Evolutionary conservation across 768 basidiomycete genomes (phyloP).

Genomic region (Podaxis sp.): DNA sequence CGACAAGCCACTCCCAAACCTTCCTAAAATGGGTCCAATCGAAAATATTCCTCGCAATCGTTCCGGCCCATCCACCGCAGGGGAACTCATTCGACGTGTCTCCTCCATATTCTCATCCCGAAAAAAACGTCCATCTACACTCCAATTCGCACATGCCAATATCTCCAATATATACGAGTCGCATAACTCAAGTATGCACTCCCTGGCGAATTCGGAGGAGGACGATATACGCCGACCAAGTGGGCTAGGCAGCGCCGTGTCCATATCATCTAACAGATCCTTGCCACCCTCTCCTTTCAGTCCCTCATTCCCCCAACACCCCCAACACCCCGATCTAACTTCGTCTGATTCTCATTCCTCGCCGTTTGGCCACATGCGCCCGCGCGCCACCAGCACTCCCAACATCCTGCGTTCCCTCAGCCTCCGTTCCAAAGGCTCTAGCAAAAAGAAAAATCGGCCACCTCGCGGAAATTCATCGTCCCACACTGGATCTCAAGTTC

Average conservation of each 20-base stretch:
- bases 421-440: slow-evolving; percentile 14
- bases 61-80: slow-evolving; percentile 7
- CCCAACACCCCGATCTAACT: slow-evolving; percentile 10
- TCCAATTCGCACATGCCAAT: slow-evolving; percentile 6
- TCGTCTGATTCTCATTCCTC: background rate
- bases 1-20: slow-evolving; percentile 6
- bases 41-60: slow-evolving; percentile 12
- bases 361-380: slow-evolving; percentile 20
- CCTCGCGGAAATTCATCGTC: slow-evolving; percentile 12
- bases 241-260: slow-evolving; percentile 40
- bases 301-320: slow-evolving; percentile 15
- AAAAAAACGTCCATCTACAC: slow-evolving; percentile 13
- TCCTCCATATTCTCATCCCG: slow-evolving; percentile 27
- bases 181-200: slow-evolving; percentile 16
- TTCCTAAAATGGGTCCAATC: slow-evolving; percentile 1
- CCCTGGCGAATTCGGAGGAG: slow-evolving; percentile 22
- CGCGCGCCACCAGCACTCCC: slow-evolving; percentile 38
- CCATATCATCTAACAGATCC: slow-evolving; percentile 35
- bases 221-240: slow-evolving; percentile 49
- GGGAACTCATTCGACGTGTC: slow-evolving; percentile 29
- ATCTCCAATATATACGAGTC: slow-evolving; percentile 16
- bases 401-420: slow-evolving; percentile 31
- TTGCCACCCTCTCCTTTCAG: slow-evolving; percentile 36
- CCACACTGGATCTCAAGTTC: background rate
- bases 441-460: slow-evolving; percentile 19